Base-by-base conservation (phyloP, 371 early-diverging fungal genomes). In the Haplosporangium sp. region DNA sequence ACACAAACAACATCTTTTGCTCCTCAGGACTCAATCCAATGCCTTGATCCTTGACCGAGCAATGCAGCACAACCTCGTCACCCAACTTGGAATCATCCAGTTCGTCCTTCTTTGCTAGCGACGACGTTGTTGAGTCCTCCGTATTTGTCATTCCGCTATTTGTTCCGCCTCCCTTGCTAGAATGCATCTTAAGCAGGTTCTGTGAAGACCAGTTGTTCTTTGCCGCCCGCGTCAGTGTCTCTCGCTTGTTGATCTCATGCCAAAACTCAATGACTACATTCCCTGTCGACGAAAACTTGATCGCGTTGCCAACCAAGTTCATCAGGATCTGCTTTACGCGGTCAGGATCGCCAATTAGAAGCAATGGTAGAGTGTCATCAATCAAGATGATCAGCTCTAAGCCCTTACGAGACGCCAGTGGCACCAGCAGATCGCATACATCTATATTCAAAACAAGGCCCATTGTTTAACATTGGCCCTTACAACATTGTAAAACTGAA, bases 291-390 rank as follows among this genome's bases (percentile, higher is more conserved):
- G 89, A 88, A 51, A 89, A 90, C 59, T 89, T 89, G 74, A 91
- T 87, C 18, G 91, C 90, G 54, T 91, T 91, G 18, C 90, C 89
- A n/a, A 89, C 74, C 66, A 88, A 41, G 65, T 88, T 88, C 60
- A 86, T 74, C 14, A 88, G 56, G 21, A 88, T 82, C 64, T 88
- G 86, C 40, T 84, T 83, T 40, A 88, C 62, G 5, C 88, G 66
- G 16, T 82, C 82, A 4, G 83, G 74, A 50, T 88, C 88, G 5
- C 86, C 88, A 21, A 82, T 75, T 2, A 86, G 64, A 2, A 20
- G 82, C 74, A 56, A 75, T 50, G 55, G 81, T 6, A 48, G 81
- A 64, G 23, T 87, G 72, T 62, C 81, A n/a, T 83, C 83, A 4
- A 84, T 67, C 7, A 81, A 53, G 53, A 86, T 86, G 1, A 85